These are phyloP conservation scores for Solanum piurae DNA, from an alignment of 257 asterid species.

Conservation along the genomic window DNA sequence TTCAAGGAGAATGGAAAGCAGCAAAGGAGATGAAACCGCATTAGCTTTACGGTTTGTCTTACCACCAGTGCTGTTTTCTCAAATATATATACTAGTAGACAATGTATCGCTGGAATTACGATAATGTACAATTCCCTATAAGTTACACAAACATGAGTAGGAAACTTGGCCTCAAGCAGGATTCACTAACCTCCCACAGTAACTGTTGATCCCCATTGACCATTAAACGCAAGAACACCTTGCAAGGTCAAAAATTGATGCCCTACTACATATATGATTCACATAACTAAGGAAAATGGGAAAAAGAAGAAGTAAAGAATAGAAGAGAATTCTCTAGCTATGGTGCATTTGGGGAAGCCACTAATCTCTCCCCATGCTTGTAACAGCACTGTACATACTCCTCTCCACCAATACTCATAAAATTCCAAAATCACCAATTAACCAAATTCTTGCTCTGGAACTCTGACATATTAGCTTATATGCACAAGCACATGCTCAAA, in stretches of 20 bases:
- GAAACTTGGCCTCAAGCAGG: neutral
- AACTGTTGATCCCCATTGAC: neutral
- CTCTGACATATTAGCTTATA: neutral
- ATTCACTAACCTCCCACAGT: neutral
- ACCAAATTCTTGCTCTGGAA: neutral
- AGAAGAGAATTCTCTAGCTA: constrained; percentile 8
- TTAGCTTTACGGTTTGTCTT: neutral
- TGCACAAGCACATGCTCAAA: neutral
- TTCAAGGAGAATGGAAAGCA: neutral
- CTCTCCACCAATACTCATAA: constrained; percentile 28
- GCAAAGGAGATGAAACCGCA: neutral
- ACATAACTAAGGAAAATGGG: neutral
- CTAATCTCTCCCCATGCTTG: constrained; percentile 25
- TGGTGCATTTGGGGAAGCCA: neutral
- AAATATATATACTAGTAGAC: neutral
- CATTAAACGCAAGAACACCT: neutral
- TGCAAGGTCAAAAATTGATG: neutral
- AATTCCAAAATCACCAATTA: neutral
- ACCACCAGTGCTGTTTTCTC: neutral
- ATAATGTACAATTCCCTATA: neutral
- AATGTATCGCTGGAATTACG: neutral
- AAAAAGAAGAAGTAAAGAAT: neutral
- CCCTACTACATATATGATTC: neutral
- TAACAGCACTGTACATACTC: constrained; percentile 75
- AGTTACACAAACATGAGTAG: neutral